These are phyloP conservation scores for Ophiocordyceps camponoti-saundersi DNA, from an alignment of 2,329 filamentous ascomycete species.

Conservation along the genomic window DNA sequence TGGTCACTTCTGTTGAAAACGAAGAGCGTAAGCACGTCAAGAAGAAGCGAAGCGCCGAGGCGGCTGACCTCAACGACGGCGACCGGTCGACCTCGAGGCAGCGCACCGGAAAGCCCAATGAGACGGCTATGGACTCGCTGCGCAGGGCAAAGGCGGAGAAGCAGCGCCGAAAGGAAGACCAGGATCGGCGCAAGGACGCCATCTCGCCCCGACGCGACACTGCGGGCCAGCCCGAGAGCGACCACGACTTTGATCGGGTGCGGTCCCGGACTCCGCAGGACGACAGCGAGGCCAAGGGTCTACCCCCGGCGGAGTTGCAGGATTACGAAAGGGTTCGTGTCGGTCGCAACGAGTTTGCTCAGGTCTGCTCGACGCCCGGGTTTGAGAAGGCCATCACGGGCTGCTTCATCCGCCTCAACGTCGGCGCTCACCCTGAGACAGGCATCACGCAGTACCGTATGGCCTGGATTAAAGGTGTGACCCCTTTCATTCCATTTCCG, in stretches of 20 bases:
- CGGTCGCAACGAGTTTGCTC: constrained; percentile 70
- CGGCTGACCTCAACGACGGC: constrained; percentile 64
- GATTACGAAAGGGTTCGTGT: constrained; percentile 76
- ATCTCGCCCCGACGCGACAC: constrained; percentile 16
- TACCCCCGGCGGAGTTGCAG: constrained; percentile 55
- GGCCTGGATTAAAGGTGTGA: constrained; percentile 65
- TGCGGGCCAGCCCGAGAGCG: constrained; percentile 46
- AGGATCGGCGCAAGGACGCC: constrained; percentile 42
- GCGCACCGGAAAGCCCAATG: constrained; percentile 32
- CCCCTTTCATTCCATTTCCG: neutral
- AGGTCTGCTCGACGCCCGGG: constrained; percentile 83
- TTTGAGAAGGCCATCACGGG: constrained; percentile 71
- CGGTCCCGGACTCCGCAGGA: constrained; percentile 32
- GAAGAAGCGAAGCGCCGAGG: constrained; percentile 63
- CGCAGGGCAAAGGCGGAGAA: constrained; percentile 46
- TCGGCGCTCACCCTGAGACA: constrained; percentile 59
- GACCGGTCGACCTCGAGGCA: constrained; percentile 54
- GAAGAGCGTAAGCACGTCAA: constrained; percentile 34
- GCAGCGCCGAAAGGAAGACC: constrained; percentile 30
- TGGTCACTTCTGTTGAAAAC: constrained; percentile 51
- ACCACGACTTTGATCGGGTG: constrained; percentile 57
- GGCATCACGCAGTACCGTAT: constrained; percentile 72
- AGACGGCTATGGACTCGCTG: constrained; percentile 55
- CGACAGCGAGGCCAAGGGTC: constrained; percentile 43
- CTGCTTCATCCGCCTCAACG: constrained; percentile 71